phyloP scores from a whole-genome alignment of 1,284 basidiomycete genomes.

The Cutaneotrichosporon cyanovorans region DNA sequence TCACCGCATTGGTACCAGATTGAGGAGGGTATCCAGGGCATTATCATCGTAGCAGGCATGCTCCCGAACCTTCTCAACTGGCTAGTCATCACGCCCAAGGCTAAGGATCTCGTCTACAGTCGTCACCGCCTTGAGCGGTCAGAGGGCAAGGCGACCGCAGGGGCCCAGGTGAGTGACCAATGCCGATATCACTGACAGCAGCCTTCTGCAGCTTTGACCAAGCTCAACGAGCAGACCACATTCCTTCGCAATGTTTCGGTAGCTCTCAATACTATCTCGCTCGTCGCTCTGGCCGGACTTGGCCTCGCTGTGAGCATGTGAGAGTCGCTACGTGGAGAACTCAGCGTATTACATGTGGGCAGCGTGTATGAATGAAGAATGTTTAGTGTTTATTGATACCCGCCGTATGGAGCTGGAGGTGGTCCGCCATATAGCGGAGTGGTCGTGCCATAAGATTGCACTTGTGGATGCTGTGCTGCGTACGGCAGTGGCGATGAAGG shows the following conservation, averaged over 20 bases:
- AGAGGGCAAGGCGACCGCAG: slow-evolving; percentile 62
- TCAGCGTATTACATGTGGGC: neutral
- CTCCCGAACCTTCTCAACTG: slow-evolving; percentile 50
- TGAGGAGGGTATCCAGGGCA: slow-evolving; percentile 64
- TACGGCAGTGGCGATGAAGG: slow-evolving; percentile 28
- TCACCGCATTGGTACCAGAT: slow-evolving; percentile 46
- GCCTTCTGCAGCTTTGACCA: slow-evolving; percentile 63
- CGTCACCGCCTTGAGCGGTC: slow-evolving; percentile 64
- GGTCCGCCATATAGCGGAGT: neutral
- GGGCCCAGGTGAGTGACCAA: slow-evolving; percentile 53
- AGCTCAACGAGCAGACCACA: slow-evolving; percentile 58
- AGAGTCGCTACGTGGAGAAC: neutral
- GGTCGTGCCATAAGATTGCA: neutral
- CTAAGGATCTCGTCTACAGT: slow-evolving; percentile 56
- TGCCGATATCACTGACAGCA: slow-evolving; percentile 28
- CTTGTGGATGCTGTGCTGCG: too few species aligned
- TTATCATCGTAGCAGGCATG: slow-evolving; percentile 53
- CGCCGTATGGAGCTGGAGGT: too few species aligned
- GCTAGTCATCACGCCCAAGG: slow-evolving; percentile 37
- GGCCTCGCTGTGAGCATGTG: slow-evolving; percentile 53
- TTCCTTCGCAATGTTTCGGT: slow-evolving; percentile 58
- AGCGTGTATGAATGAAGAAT: too few species aligned
- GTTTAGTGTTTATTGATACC: neutral
- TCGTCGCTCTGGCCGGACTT: slow-evolving; percentile 60
- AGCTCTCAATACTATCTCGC: slow-evolving; percentile 54